Evolutionary conservation across 2,329 filamentous ascomycete genomes (phyloP).

Genomic region (Colletotrichum tropicale): DNA sequence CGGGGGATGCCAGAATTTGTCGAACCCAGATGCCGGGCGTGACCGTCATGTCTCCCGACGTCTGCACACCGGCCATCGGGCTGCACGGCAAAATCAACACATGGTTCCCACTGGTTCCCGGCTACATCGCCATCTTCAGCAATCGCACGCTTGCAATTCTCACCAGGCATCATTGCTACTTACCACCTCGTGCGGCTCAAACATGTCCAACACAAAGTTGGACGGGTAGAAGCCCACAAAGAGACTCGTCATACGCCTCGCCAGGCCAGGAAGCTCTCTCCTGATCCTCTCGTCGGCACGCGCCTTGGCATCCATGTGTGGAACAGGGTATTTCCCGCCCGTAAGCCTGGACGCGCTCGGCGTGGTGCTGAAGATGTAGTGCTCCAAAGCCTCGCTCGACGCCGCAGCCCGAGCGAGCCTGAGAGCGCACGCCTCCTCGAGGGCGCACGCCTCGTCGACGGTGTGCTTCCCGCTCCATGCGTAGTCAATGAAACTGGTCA

Average conservation of each 20-base stretch:
- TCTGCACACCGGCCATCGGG: neutral
- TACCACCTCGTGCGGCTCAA: neutral
- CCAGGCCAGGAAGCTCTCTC: neutral
- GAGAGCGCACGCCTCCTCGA: neutral
- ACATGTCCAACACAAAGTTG: neutral
- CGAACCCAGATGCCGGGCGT: neutral
- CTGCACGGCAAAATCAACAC: neutral
- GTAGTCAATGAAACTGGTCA: neutral
- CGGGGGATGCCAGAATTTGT: accelerated
- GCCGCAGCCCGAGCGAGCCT: neutral
- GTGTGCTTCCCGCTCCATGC: neutral
- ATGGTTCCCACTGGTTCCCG: neutral
- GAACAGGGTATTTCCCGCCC: neutral
- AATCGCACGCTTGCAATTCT: accelerated
- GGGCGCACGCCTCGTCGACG: neutral
- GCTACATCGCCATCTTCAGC: neutral
- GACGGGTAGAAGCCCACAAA: neutral
- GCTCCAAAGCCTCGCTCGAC: neutral
- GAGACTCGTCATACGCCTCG: neutral
- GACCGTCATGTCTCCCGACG: neutral
- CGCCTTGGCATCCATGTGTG: neutral
- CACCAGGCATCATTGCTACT: neutral
- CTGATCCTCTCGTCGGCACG: neutral
- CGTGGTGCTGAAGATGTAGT: neutral
- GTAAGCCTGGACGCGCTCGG: neutral